These are phyloP conservation scores for Diatrype stigma DNA, from an alignment of 2,329 filamentous ascomycete genomes.

Conservation along the genomic window DNA sequence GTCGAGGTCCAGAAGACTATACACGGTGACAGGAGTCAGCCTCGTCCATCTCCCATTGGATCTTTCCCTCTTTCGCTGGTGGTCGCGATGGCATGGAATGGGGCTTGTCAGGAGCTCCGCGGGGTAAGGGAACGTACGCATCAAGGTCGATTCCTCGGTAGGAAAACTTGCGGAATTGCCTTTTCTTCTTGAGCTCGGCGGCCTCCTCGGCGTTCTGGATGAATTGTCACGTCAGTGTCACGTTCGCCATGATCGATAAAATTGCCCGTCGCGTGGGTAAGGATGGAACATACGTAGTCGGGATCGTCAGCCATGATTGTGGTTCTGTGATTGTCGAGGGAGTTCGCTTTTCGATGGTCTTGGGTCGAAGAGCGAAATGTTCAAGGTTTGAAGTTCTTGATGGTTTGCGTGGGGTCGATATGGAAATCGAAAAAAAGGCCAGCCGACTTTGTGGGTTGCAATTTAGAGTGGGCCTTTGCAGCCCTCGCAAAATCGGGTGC, in stretches of 20 bases:
- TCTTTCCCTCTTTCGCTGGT: too few species aligned
- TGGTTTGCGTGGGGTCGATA: constrained; percentile 13
- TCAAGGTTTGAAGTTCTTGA: constrained; percentile 21
- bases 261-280: constrained; percentile 9
- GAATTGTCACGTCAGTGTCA: constrained; percentile 29
- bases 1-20: constrained; percentile 94
- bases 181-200: constrained; percentile 99
- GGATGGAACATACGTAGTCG: constrained; percentile 69
- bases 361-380: constrained; percentile 38
- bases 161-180: constrained; percentile 99
- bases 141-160: constrained; percentile 99
- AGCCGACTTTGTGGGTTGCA: constrained; percentile 1
- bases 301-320: constrained; percentile 72
- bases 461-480: not conserved
- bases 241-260: constrained; percentile 4
- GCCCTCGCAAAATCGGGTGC: not conserved
- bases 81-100: not conserved
- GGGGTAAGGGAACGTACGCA: constrained; percentile 62
- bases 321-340: constrained; percentile 35
- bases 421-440: constrained; percentile 5
- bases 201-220: constrained; percentile 91
- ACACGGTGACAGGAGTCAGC: constrained; percentile 12
- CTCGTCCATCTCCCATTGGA: not conserved
- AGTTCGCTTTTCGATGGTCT: constrained; percentile 41
- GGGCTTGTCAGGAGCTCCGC: not conserved